Evolutionary conservation across 1,139 yeast genomes (phyloP).

Genomic region (Spathaspora jeffriesii): DNA sequence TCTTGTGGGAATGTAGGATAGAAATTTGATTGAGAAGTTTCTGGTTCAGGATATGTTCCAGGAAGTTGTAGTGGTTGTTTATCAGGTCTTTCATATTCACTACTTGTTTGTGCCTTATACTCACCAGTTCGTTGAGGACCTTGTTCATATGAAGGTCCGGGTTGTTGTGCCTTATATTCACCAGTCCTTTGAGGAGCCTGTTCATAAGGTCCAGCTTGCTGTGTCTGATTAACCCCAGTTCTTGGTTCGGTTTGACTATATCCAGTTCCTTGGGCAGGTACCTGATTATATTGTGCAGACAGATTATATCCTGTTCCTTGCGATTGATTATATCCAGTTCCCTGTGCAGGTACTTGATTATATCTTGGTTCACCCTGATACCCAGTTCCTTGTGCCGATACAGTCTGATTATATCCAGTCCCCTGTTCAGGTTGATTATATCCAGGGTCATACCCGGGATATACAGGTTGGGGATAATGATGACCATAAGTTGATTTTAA

Average conservation of each 20-base stretch:
- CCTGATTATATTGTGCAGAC: neutral
- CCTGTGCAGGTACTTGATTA: conserved; percentile 7
- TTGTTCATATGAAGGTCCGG: conserved; percentile 2
- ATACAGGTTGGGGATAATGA: conserved; percentile 18
- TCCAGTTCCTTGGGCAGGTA: neutral
- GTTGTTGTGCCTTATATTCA: neutral
- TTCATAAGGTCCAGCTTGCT: neutral
- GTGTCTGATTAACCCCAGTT: neutral
- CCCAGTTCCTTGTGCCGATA: conserved; percentile 8
- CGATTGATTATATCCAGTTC: conserved; percentile 7
- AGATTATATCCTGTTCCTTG: neutral
- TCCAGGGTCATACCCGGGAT: conserved; percentile 1
- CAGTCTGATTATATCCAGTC: conserved; percentile 1
- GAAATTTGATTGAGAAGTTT: neutral
- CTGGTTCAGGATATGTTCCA: neutral
- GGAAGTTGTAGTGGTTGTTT: no score
- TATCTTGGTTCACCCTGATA: conserved; percentile 1
- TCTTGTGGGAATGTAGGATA: conserved; percentile 13
- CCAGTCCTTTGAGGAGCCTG: neutral
- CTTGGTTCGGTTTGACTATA: neutral
- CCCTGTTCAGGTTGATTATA: conserved; percentile 2
- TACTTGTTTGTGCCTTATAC: conserved; percentile 1
- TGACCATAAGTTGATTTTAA: conserved; percentile 48
- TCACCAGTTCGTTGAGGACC: conserved; percentile 1
- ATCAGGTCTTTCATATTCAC: no score